Evolutionary conservation across 129 eudicot genomes (phyloP), one percentile per base, ranked within the genome.

Genomic region (Escallonia rubra): DNA sequence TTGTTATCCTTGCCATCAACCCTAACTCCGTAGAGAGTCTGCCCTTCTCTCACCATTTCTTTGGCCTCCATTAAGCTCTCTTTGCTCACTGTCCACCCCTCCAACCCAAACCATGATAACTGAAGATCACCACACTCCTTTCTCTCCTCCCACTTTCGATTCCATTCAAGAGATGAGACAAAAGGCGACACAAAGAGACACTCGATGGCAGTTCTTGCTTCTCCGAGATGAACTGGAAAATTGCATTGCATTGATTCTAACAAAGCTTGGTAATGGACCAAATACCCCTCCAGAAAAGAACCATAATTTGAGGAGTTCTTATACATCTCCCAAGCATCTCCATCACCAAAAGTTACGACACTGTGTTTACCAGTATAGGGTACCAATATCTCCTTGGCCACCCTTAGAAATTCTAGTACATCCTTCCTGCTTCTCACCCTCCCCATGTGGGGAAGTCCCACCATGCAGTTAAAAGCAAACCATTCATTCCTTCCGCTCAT

Each of bases 11-110:
- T 69, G 13, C 90, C 87, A 66, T 73, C 80, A 49, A 83, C 49
- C 46, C 77, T 71, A 51, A 83, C 83, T 43, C 40, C 68, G 61
- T 81, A 87, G 42, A 60, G 72, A 73, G 81, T 78, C 56, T 78
- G 79, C n/a, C 85, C 78, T 76, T 76, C 89, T 56, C 66, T 79
- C 57, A 81, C 87, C 75, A 83, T 41, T 68, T 76, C 79, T 63
- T 48, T 78, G 2, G 95, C 87, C 66, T 87, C 95, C 63, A 45
- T 69, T 61, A 71, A 57, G 40, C 78, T 70, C 62, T 71, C 85
- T 58, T 23, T 51, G 56, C 85, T 87, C 73, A 76, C 65, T 55
- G 62, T 69, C 67, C 66, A 65, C 45, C 76, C 79, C 62, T 76
- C 40, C 48, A 69, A 72, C 4, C 76, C 67, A 47, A 59, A 39